phyloP scores from a whole-genome alignment of 179 eudicot genomes.

The Silene noctiflora region DNA sequence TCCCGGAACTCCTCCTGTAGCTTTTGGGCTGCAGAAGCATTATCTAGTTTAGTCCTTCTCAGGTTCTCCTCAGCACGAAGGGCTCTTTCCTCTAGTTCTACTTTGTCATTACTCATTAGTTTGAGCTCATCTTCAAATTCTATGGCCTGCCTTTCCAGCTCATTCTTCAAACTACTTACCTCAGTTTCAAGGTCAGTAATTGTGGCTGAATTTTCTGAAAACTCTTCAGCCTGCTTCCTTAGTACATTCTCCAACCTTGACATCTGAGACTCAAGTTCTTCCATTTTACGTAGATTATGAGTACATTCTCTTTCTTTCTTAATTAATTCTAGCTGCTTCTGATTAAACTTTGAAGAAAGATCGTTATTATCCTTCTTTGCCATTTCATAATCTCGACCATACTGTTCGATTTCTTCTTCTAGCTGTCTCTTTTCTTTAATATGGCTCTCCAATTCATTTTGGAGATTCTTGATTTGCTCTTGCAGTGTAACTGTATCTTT shows the following conservation, averaged over 20 bases:
- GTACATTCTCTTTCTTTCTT: slow-evolving; percentile 58
- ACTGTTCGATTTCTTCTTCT: slow-evolving; percentile 39
- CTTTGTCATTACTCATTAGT: slow-evolving; percentile 39
- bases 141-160: slow-evolving; percentile 57
- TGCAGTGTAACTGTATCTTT: slow-evolving; percentile 40
- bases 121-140: slow-evolving; percentile 58
- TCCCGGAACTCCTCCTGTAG: slow-evolving; percentile 64
- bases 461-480: slow-evolving; percentile 43
- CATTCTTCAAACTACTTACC: slow-evolving; percentile 49
- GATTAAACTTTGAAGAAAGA: slow-evolving; percentile 46
- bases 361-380: slow-evolving; percentile 54
- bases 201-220: slow-evolving; percentile 47
- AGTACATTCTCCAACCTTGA: slow-evolving; percentile 57
- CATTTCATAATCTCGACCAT: slow-evolving; percentile 44
- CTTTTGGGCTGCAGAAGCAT: slow-evolving; percentile 50
- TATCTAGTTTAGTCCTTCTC: slow-evolving; percentile 45
- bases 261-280: slow-evolving; percentile 52
- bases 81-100: slow-evolving; percentile 63
- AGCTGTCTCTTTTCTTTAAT: slow-evolving; percentile 48
- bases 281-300: slow-evolving; percentile 39
- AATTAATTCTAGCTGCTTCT: slow-evolving; percentile 44
- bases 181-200: slow-evolving; percentile 54
- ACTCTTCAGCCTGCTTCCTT: slow-evolving; percentile 50
- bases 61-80: slow-evolving; percentile 67
- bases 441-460: slow-evolving; percentile 51